phyloP scores from a whole-genome alignment of 257 asterid species.

The Solanum phureja region DNA sequence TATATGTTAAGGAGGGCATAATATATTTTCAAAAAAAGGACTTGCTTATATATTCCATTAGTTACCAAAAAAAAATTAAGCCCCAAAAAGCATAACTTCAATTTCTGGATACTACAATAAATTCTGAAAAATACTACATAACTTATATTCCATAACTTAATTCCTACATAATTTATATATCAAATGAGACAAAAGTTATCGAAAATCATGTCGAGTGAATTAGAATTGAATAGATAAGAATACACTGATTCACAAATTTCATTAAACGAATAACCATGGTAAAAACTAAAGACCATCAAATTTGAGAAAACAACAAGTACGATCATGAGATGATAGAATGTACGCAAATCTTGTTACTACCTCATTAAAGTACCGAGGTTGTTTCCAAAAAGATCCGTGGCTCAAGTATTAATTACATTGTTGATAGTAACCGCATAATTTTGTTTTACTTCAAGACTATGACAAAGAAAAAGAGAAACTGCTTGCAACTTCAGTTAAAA shows the following conservation, averaged over 20 bases:
- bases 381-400: neutral
- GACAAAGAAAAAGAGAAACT: neutral
- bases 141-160: neutral
- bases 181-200: neutral
- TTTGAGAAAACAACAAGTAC: neutral
- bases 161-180: neutral
- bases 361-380: neutral
- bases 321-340: accelerated
- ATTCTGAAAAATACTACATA: neutral
- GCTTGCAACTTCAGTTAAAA: neutral
- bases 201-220: neutral
- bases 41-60: too few relatives aligned
- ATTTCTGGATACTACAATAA: neutral
- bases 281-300: neutral
- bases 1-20: neutral
- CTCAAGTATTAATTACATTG: neutral
- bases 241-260: neutral
- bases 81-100: neutral
- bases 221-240: neutral
- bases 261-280: neutral
- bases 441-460: neutral
- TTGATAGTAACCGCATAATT: neutral
- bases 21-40: too few relatives aligned
- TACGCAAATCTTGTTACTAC: neutral
- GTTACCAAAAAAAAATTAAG: neutral